A percentile compares a stretch with the other conserved stretches of the same genome.
phyloP scores from a whole-genome alignment of 192 early-diverging fungal species.

The Coemansia sp. region DNA sequence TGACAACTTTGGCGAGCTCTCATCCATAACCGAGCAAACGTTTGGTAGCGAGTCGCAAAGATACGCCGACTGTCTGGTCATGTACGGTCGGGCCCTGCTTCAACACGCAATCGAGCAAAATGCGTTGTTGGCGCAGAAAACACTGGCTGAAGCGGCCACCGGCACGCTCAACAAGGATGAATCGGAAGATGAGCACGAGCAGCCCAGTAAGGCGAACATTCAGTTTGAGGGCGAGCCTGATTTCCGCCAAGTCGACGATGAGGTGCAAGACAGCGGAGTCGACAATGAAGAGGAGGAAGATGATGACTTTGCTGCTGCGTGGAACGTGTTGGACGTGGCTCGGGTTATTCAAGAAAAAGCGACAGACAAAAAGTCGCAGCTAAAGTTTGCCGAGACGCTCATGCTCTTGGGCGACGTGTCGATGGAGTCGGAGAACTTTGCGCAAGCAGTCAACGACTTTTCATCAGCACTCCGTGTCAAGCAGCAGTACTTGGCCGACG shows the following conservation, averaged over 20 bases:
- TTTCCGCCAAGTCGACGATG: slow-evolving; percentile 45
- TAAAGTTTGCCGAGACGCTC: slow-evolving; percentile 62
- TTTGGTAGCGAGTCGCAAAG: slow-evolving; percentile 62
- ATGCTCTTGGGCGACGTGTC: slow-evolving; percentile 81
- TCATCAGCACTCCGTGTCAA: slow-evolving; percentile 37
- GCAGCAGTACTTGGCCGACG: slow-evolving; percentile 30
- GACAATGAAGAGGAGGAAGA: slow-evolving; percentile 47
- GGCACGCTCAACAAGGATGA: slow-evolving; percentile 32
- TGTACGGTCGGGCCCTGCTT: slow-evolving; percentile 75
- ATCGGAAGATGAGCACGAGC: slow-evolving; percentile 13
- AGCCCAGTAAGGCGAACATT: slow-evolving; percentile 55
- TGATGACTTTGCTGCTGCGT: slow-evolving; percentile 74
- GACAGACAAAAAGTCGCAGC: slow-evolving; percentile 59
- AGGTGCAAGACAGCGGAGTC: slow-evolving; percentile 17
- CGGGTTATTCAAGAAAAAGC: slow-evolving; percentile 74
- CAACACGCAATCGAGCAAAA: slow-evolving; percentile 71
- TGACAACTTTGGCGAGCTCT: slow-evolving; percentile 67
- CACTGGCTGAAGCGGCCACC: slow-evolving; percentile 52
- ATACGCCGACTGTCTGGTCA: slow-evolving; percentile 70
- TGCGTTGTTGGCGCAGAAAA: slow-evolving; percentile 68
- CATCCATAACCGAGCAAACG: slow-evolving; percentile 61
- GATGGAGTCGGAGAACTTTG: slow-evolving; percentile 74
- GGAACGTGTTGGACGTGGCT: slow-evolving; percentile 83
- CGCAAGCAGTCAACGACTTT: slow-evolving; percentile 51
- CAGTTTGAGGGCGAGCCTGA: slow-evolving; percentile 69